Base-by-base conservation (phyloP, 2,329 filamentous ascomycete genomes). In the Aspergillus luchuensis region DNA sequence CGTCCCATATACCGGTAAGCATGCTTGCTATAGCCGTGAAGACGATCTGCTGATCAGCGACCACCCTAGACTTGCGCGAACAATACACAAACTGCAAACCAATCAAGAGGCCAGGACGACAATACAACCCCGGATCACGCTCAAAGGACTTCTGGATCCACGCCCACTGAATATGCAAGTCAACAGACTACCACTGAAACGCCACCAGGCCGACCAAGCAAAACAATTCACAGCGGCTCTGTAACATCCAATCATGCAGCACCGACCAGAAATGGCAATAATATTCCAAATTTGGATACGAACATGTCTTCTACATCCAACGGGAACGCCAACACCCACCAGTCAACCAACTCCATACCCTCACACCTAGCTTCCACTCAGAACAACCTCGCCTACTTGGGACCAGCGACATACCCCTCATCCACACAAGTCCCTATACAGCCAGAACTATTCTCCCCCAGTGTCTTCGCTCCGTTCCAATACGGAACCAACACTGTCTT, bases 221-320 rank as follows among this genome's bases (percentile, higher is more conserved):
- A 2, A 21, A n/a, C n/a, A 17, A 50, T 49, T 1, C 54, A 21
- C 28, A 47, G 13, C 41, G 51, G 11, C 33, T 28, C 36, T 61
- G 13, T 2, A 17, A 50, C 47, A 4, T 17, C 47, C 15, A 28
- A 50, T 41, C 56, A 47, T 48, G 23, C 19, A 21, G 47, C 50
- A 58, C 45, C 38, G 36, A 25, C 52, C 38, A 15, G 17, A 48
- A 19, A 38, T 11, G 39, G 43, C 15, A 48, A 57, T 47, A 23
- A 58, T 56, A 53, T 61, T 45, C 58, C 64, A 17, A 67, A 60
- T 30, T 63, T 70, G 43, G 73, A 78, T 28, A 72, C 77, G 64
- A 72, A 76, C 11, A 61, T 72, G 28, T 68, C 74, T 13, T 67
- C 72, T 6, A 72, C 72, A 28, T 69, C 67, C 43, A 72, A 69